Evolutionary conservation across 306 rosid genomes (phyloP).

Genomic region (Castanea mollissima): DNA sequence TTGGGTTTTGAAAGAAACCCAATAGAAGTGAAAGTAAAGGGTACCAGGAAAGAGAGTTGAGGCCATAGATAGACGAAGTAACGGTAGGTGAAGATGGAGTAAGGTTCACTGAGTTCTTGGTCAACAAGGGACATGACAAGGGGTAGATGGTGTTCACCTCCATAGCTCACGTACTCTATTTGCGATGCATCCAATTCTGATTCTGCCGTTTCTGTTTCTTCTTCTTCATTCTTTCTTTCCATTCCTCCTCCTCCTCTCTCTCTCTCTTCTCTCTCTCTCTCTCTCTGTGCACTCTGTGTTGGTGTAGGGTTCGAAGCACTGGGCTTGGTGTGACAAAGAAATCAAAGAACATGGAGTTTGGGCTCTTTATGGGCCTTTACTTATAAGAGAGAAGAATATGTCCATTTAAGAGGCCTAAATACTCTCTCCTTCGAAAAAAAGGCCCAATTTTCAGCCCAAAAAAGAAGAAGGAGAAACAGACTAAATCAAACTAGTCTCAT

Average conservation of each 20-base stretch:
- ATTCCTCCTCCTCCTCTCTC: not conserved
- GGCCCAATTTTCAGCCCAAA: not conserved
- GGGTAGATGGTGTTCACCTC: conserved; percentile 90
- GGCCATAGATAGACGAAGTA: conserved; percentile 98
- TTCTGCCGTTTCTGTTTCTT: conserved; percentile 33
- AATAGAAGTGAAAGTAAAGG: not conserved
- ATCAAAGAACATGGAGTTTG: not conserved
- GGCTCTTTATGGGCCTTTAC: not conserved
- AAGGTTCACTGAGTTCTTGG: conserved; percentile 95
- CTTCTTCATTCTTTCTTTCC: conserved; percentile 33
- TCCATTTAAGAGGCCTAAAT: not conserved
- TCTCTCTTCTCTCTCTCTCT: not conserved
- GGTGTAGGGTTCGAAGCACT: not conserved
- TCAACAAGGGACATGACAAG: conserved; percentile 85
- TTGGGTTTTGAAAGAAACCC: not conserved
- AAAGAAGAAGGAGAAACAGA: not conserved
- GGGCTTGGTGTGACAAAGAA: not conserved
- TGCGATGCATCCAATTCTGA: conserved; percentile 47
- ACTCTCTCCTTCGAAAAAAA: too few species aligned
- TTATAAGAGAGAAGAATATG: not conserved
- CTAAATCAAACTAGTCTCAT: too few species aligned
- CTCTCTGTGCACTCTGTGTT: not conserved
- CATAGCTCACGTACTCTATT: conserved; percentile 77
- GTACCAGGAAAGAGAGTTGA: conserved; percentile 83
- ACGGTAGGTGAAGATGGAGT: conserved; percentile 95